Evolutionary conservation across 306 rosid genomes (phyloP).

Genomic region (Lathyrus oleraceus): DNA sequence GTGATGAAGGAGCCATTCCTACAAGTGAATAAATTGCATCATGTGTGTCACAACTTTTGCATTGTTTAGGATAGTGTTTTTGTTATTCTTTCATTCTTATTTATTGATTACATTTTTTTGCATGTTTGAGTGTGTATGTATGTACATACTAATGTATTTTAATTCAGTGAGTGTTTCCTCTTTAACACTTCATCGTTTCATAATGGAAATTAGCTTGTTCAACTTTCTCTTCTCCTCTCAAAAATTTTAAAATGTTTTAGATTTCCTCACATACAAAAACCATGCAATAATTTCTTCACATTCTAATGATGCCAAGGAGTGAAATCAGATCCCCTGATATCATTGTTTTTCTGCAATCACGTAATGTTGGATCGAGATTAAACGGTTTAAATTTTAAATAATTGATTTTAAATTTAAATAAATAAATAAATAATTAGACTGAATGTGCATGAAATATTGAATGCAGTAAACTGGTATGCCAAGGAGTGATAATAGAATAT

Average conservation of each 20-base stretch:
- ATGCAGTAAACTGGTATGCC: no score
- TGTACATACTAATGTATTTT: constrained; percentile 42
- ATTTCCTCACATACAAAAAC: not conserved
- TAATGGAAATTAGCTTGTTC: constrained; percentile 6
- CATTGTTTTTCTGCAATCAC: no score
- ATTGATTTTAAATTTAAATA: no score
- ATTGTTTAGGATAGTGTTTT: not conserved
- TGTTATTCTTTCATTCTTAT: constrained; percentile 76
- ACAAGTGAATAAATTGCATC: constrained; percentile 46
- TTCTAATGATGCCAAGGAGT: no score
- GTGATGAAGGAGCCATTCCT: constrained; percentile 61
- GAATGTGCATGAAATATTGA: no score
- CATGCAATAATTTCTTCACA: not conserved
- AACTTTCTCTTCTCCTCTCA: not conserved
- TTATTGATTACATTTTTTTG: constrained; percentile 38
- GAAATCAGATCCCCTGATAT: no score
- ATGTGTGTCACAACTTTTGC: constrained; percentile 16
- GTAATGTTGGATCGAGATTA: no score
- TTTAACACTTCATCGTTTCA: constrained; percentile 42
- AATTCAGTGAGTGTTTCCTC: constrained; percentile 31
- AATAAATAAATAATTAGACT: no score
- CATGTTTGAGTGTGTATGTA: constrained; percentile 28
- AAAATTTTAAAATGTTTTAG: not conserved
- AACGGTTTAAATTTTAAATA: no score
- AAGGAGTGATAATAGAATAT: no score